Percentiles rank a stretch among this genome's conserved stretches.
These are phyloP conservation scores for Metschnikowia corniflorae DNA, from an alignment of 805 yeast genomes.

Conservation along the genomic window DNA sequence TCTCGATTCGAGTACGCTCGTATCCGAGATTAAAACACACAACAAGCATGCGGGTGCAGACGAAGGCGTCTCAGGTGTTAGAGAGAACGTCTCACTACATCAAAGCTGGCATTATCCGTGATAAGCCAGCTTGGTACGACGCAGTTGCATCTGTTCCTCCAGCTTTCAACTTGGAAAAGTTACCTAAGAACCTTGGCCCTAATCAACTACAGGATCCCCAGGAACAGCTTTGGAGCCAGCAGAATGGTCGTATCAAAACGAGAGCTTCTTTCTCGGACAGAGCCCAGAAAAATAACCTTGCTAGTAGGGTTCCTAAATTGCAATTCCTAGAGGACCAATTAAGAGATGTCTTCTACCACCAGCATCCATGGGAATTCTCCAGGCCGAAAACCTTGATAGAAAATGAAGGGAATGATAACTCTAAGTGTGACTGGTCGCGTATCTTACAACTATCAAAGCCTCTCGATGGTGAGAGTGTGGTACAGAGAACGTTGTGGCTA, in stretches of 20 bases:
- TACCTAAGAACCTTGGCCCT: slow-evolving; percentile 31
- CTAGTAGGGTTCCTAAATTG: slow-evolving; percentile 53
- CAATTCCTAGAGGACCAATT: slow-evolving; percentile 72
- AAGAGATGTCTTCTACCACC: slow-evolving; percentile 77
- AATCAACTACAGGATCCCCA: slow-evolving; percentile 31
- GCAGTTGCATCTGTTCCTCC: slow-evolving; percentile 87
- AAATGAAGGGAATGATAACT: slow-evolving; percentile 56
- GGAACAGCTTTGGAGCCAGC: slow-evolving; percentile 13
- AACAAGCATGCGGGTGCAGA: slow-evolving; percentile 55
- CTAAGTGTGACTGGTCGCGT: slow-evolving; percentile 69
- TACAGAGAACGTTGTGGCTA: slow-evolving; percentile 42
- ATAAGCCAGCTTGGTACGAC: slow-evolving; percentile 86
- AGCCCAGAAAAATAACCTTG: slow-evolving; percentile 33
- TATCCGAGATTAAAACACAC: too few species aligned
- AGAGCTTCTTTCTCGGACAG: slow-evolving; percentile 37
- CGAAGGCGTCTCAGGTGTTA: slow-evolving; percentile 67
- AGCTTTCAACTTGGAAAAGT: slow-evolving; percentile 52
- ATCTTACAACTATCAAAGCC: slow-evolving; percentile 70
- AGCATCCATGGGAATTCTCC: slow-evolving; percentile 98
- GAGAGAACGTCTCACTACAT: slow-evolving; percentile 78
- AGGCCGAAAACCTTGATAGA: slow-evolving; percentile 84
- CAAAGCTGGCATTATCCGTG: slow-evolving; percentile 60
- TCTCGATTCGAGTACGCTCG: too few species aligned
- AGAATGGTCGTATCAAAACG: slow-evolving; percentile 41
- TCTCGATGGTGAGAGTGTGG: slow-evolving; percentile 76